These are phyloP conservation scores for Kitagawia praeruptora DNA, from an alignment of 129 eudicot species.

Conservation along the genomic window DNA sequence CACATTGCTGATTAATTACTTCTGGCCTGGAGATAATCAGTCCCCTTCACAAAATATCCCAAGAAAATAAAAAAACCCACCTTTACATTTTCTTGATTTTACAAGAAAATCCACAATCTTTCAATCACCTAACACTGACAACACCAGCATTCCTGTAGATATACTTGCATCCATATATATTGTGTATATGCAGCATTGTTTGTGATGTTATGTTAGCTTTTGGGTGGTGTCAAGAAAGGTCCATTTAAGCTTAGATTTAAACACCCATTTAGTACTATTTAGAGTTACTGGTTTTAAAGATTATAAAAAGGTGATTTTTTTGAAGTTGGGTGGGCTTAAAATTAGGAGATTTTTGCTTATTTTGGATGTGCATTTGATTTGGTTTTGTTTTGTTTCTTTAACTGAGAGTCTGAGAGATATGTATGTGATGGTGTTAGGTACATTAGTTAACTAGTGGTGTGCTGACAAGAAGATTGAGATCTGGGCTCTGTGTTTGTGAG, in stretches of 20 bases:
- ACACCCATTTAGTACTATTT: slow-evolving; percentile 18
- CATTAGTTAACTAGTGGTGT: slow-evolving; percentile 4
- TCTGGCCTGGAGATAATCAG: slow-evolving; percentile 25
- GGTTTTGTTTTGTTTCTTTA: slow-evolving; percentile 1
- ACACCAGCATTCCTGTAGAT: slow-evolving; percentile 61
- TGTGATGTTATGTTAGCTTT: slow-evolving; percentile 8
- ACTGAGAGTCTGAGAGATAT: slow-evolving; percentile 31
- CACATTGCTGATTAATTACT: background rate
- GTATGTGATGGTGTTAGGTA: background rate
- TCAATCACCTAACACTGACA: slow-evolving; percentile 66
- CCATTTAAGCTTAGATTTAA: slow-evolving; percentile 60
- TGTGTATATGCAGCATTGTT: slow-evolving; percentile 18
- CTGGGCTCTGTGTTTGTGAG: slow-evolving; percentile 24
- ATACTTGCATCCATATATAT: slow-evolving; percentile 3
- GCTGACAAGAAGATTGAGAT: slow-evolving; percentile 32
- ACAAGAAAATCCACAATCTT: slow-evolving; percentile 33
- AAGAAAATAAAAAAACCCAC: slow-evolving; percentile 10
- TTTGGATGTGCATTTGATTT: slow-evolving; percentile 12
- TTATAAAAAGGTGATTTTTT: slow-evolving; percentile 8
- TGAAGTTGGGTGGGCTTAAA: slow-evolving; percentile 1
- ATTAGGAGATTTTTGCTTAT: background rate
- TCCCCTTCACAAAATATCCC: slow-evolving; percentile 27
- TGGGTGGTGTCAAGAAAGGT: slow-evolving; percentile 39
- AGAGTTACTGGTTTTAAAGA: slow-evolving; percentile 15
- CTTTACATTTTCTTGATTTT: slow-evolving; percentile 33